phyloP scores from a whole-genome alignment of 352 stramenopile species.

The Phytophthora citrophthora region DNA sequence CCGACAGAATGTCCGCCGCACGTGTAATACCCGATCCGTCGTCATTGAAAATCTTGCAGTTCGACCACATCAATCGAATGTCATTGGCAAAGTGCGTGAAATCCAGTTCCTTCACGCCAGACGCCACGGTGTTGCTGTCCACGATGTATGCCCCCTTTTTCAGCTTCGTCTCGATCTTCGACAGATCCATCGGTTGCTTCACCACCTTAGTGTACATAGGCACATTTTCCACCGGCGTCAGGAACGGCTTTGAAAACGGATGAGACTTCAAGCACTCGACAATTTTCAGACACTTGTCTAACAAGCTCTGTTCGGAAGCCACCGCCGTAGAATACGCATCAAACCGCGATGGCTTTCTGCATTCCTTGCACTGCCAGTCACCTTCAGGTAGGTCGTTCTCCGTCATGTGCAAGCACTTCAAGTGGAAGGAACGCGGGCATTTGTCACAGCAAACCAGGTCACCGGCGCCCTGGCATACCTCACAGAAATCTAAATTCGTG shows the following conservation, averaged over 20 bases:
- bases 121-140: constrained; percentile 36
- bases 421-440: constrained; percentile 93
- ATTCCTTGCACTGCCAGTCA: constrained; percentile 86
- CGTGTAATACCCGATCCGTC: constrained; percentile 81
- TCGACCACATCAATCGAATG: constrained; percentile 82
- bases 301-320: constrained; percentile 53
- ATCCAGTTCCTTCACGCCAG: constrained; percentile 50
- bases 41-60: constrained; percentile 89
- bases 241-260: constrained; percentile 82
- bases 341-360: constrained; percentile 76
- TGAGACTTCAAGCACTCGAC: constrained; percentile 74
- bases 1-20: constrained; percentile 69
- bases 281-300: constrained; percentile 73
- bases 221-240: constrained; percentile 78
- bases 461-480: constrained; percentile 83
- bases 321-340: constrained; percentile 54
- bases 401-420: constrained; percentile 79
- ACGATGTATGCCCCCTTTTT: constrained; percentile 61
- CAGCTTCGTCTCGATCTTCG: constrained; percentile 74
- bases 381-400: constrained; percentile 78
- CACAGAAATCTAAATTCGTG: constrained; percentile 85
- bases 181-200: constrained; percentile 85
- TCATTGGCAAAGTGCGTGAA: constrained; percentile 69
- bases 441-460: constrained; percentile 91
- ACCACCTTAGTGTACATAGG: constrained; percentile 78